Conservation (phyloP, 441 rosid species). For the Aquilaria agallochum region DNA sequence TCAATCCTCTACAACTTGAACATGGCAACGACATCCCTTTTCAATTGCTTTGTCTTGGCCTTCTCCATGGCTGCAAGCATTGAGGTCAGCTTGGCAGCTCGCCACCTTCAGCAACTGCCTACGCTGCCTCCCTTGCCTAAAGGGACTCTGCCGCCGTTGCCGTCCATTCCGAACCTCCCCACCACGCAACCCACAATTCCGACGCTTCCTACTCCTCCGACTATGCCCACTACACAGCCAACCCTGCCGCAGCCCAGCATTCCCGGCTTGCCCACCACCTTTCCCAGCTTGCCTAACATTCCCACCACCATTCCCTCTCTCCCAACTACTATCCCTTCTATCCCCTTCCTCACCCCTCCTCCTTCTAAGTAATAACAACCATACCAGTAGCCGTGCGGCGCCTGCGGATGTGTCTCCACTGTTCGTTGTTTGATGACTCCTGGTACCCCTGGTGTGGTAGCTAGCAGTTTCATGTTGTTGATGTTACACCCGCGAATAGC, state of each 20-base stretch:
- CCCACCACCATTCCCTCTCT: constrained; percentile 14
- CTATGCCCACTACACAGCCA: constrained; percentile 5
- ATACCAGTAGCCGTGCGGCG: background rate
- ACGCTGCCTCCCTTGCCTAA: constrained; percentile 2
- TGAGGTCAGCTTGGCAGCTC: constrained; percentile 17
- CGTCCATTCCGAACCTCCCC: constrained; percentile 13
- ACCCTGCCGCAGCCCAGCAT: constrained; percentile 12
- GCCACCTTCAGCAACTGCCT: constrained; percentile 26
- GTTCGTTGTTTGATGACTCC: background rate
- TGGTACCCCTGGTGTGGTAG: background rate
- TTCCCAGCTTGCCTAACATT: constrained; percentile 19
- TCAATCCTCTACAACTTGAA: background rate
- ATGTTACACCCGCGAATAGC: too few species aligned
- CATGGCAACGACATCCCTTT: constrained; percentile 15
- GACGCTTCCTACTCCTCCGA: constrained; percentile 9
- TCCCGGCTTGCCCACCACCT: constrained; percentile 18
- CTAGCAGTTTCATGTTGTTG: too few species aligned
- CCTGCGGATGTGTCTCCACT: background rate
- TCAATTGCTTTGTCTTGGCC: constrained; percentile 8
- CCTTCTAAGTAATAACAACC: constrained; percentile 13
- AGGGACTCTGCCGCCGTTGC: constrained; percentile 5
- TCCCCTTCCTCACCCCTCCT: constrained; percentile 32
- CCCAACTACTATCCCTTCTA: constrained; percentile 16
- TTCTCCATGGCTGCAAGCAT: constrained; percentile 18
- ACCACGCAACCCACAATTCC: constrained; percentile 12